Evolutionary conservation across 2,329 filamentous ascomycete species (phyloP).

Genomic region (Penicillium italicum): DNA sequence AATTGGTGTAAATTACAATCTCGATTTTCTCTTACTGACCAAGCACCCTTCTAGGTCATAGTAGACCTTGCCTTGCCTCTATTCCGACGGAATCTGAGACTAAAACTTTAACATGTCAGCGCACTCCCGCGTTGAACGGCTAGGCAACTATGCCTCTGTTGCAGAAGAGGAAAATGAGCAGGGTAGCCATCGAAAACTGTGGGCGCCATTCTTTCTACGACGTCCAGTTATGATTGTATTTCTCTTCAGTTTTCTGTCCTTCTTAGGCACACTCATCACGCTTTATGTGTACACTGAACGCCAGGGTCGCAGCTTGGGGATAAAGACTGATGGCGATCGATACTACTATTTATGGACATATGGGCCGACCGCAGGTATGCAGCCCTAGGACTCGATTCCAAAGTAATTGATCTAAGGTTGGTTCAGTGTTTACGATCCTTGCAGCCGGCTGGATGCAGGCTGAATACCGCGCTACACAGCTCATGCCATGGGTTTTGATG

Average conservation of each 20-base stretch:
- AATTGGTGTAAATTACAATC: not conserved
- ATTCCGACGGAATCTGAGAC: not conserved
- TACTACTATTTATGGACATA: slow-evolving; percentile 10
- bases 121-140: not conserved
- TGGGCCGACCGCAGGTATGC: slow-evolving; percentile 10
- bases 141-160: not conserved
- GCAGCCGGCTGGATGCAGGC: slow-evolving; percentile 7
- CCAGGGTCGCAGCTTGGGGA: not conserved
- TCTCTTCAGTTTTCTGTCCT: not conserved
- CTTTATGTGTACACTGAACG: not conserved
- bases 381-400: not conserved
- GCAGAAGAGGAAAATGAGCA: not conserved
- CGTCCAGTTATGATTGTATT: slow-evolving; percentile 1
- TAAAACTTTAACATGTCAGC: not conserved
- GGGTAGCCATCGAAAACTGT: not conserved
- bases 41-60: not conserved
- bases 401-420: not conserved
- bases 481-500: slow-evolving; percentile 16
- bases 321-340: not conserved
- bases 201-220: slow-evolving; percentile 6
- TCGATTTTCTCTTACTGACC: not conserved
- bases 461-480: slow-evolving; percentile 12
- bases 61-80: not conserved
- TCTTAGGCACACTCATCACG: not conserved
- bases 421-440: slow-evolving; percentile 9